Evolutionary conservation across 169 alveolate genomes (phyloP).

Genomic region (Theileria equi): DNA sequence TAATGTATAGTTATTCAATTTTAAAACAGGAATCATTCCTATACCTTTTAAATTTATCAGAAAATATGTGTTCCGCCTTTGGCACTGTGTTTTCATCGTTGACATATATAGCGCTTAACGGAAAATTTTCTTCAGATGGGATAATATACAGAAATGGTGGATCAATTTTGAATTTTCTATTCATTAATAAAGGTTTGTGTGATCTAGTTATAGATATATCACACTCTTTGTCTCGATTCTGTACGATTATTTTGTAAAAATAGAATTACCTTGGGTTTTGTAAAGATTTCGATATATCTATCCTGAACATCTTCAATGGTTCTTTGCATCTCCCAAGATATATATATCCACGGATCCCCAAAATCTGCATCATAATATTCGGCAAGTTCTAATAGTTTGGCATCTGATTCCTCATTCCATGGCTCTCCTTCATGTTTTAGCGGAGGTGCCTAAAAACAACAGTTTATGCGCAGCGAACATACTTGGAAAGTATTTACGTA

Average conservation of each 20-base stretch:
- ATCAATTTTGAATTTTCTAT: constrained; percentile 77
- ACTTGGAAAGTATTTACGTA: constrained; percentile 75
- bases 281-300: constrained; percentile 66
- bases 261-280: constrained; percentile 67
- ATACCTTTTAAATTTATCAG: constrained; percentile 25
- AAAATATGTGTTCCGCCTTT: constrained; percentile 40
- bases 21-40: constrained; percentile 37
- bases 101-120: constrained; percentile 29
- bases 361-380: constrained; percentile 78
- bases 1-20: neutral
- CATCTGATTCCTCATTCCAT: constrained; percentile 79
- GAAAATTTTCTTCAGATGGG: constrained; percentile 74
- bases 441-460: constrained; percentile 67
- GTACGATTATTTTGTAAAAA: constrained; percentile 22
- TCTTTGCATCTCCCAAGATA: constrained; percentile 86
- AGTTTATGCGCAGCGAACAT: neutral
- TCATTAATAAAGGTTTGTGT: constrained; percentile 76
- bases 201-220: constrained; percentile 77
- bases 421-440: constrained; percentile 77
- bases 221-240: constrained; percentile 69
- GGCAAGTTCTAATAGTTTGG: constrained; percentile 67
- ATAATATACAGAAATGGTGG: constrained; percentile 79
- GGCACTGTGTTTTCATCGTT: constrained; percentile 14
- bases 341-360: constrained; percentile 86
- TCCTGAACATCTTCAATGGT: constrained; percentile 79